Evolutionary conservation across 306 rosid genomes (phyloP), one percentile per base, ranked within the genome.

Genomic region (Aeschynomene evenia): DNA sequence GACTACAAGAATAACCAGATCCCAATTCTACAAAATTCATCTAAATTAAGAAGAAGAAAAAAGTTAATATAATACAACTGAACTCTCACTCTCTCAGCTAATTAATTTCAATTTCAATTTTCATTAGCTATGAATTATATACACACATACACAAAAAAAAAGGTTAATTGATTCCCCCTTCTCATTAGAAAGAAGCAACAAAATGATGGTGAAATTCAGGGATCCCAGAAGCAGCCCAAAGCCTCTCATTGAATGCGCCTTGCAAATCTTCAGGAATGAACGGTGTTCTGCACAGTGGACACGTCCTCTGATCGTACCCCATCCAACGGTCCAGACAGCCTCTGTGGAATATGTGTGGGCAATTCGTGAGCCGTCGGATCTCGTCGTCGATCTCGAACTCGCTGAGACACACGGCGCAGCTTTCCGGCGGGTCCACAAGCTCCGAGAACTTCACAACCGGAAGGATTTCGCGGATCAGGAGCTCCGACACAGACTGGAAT

Each of bases 251-350:
- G 46, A 83, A 81, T 16, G 73, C 64, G 6, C 54, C 80, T 29
- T 81, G 88, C 86, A 88, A 48, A 61, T 85, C 87, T 0, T 83
- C 63, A 0, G 95, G 87, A 52, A 89, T 82, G 4, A 92, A 85
- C 0, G 89, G 81, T 0, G 89, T 83, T 14, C 99, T 63, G 45
- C 99, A 94, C 4, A 94, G 57, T 0, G 99, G 99, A 22, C 99
- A 94, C 13, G 99, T 94, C 36, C 77, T 83, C 84, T 87, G 96
- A 23, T 89, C 95, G 48, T 85, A 94, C 0, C 91, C 89, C 74
- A 91, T 88, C 99, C 99, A 94, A 62, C 95, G 96, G 90, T 94
- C 99, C 46, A 94, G 61, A 55, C 99, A 94, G 11, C 86, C 83
- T 15, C 71, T 72, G 81, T 94, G 99, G 84, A 88, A 94, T 3